Conservation (phyloP, 2,329 filamentous ascomycete genomes). For the Acrocalymma vagum region DNA sequence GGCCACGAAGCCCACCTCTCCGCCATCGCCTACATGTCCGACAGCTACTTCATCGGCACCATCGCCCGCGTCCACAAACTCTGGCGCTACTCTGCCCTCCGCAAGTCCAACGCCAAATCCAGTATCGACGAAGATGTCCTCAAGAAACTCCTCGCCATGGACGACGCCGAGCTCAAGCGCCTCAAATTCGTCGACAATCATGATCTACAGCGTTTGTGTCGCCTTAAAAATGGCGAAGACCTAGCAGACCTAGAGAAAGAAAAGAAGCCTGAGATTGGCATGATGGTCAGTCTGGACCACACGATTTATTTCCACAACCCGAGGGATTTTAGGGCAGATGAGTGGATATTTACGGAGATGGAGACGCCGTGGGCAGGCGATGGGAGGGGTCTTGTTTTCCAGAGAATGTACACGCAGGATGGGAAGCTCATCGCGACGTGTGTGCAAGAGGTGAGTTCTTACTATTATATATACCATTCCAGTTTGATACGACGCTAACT, state of each 20-base stretch:
- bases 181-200: slow-evolving; percentile 58
- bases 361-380: slow-evolving; percentile 82
- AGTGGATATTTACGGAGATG: slow-evolving; percentile 85
- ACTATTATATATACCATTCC: background rate
- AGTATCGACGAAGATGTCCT: slow-evolving; percentile 53
- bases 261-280: slow-evolving; percentile 71
- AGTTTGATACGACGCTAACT: background rate
- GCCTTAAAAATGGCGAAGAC: slow-evolving; percentile 50
- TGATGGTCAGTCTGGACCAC: slow-evolving; percentile 86
- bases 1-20: slow-evolving; percentile 83
- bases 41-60: slow-evolving; percentile 93
- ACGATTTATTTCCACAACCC: slow-evolving; percentile 64
- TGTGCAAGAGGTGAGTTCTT: slow-evolving; percentile 73
- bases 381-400: slow-evolving; percentile 77
- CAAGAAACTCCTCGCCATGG: slow-evolving; percentile 54
- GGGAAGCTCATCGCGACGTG: slow-evolving; percentile 80
- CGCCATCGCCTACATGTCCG: slow-evolving; percentile 91
- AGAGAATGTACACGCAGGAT: slow-evolving; percentile 75
- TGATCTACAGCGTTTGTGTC: slow-evolving; percentile 55
- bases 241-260: slow-evolving; percentile 59
- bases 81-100: slow-evolving; percentile 71
- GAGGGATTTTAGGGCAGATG: slow-evolving; percentile 59
- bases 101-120: slow-evolving; percentile 44
- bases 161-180: slow-evolving; percentile 52
- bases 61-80: slow-evolving; percentile 82